These are phyloP conservation scores for Penicillium egyptiacum DNA, from an alignment of 495 filamentous ascomycete genomes.

Conservation along the genomic window DNA sequence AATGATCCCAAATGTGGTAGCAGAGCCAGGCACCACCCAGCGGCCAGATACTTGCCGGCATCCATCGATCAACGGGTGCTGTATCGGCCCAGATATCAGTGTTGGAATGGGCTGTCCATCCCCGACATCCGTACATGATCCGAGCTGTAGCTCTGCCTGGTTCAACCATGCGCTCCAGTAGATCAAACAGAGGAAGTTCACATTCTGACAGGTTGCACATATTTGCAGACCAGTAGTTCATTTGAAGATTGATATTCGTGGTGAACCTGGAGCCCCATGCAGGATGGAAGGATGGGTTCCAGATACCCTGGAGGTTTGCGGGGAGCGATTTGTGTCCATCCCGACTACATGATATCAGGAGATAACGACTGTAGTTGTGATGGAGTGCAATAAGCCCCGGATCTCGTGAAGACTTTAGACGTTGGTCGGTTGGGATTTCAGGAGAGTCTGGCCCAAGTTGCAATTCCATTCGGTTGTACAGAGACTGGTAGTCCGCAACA, in stretches of 20 bases:
- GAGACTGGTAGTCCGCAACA: conserved; percentile 32
- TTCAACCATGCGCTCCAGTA: conserved; percentile 37
- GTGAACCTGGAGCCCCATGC: conserved; percentile 58
- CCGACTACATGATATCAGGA: conserved; percentile 48
- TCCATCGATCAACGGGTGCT: conserved; percentile 45
- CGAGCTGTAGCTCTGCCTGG: conserved; percentile 39
- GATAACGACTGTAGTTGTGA: conserved; percentile 50
- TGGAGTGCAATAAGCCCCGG: conserved; percentile 43
- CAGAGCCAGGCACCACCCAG: conserved; percentile 52
- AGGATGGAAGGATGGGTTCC: conserved; percentile 51
- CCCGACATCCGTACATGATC: conserved; percentile 51
- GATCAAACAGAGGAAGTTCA: conserved; percentile 40
- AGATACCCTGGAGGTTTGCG: conserved; percentile 59
- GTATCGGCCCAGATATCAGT: conserved; percentile 53
- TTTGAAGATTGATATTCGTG: conserved; percentile 59
- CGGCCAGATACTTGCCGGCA: conserved; percentile 48
- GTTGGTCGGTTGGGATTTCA: conserved; percentile 33
- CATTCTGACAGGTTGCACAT: conserved; percentile 43
- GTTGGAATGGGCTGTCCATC: conserved; percentile 50
- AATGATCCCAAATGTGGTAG: conserved; percentile 48
- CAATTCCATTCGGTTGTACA: conserved; percentile 37
- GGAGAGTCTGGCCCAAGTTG: conserved; percentile 23
- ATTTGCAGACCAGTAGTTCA: conserved; percentile 60
- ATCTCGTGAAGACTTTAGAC: conserved; percentile 30
- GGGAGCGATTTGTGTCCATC: conserved; percentile 42